Conservation (phyloP, 768 basidiomycete genomes). For the Pleurotus djamor region DNA sequence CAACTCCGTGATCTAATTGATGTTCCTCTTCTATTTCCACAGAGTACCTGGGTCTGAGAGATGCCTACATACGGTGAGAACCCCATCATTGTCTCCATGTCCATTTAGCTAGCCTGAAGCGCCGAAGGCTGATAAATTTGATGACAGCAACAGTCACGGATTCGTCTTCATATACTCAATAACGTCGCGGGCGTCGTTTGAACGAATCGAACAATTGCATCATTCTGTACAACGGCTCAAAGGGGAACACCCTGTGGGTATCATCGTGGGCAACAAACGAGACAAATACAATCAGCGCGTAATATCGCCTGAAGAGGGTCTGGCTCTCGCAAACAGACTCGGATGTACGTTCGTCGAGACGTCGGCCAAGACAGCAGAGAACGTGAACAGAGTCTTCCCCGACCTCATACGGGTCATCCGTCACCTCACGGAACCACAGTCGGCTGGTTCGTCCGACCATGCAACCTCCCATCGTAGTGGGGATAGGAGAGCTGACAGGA, state of each 20-base stretch:
- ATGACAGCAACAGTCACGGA: slow-evolving; percentile 4
- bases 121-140: background rate
- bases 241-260: slow-evolving; percentile 13
- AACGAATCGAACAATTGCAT: slow-evolving; percentile 20
- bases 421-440: background rate
- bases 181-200: slow-evolving; percentile 18
- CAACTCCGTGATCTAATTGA: background rate
- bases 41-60: slow-evolving; percentile 6
- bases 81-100: background rate
- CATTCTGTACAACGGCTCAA: slow-evolving; percentile 19
- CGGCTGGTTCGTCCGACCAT: background rate
- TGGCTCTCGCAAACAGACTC: slow-evolving; percentile 18
- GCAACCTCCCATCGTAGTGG: slow-evolving; percentile 5
- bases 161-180: slow-evolving; percentile 7
- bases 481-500: slow-evolving; percentile 7
- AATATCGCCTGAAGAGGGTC: slow-evolving; percentile 20
- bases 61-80: slow-evolving; percentile 8
- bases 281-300: slow-evolving; percentile 18
- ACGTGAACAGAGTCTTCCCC: slow-evolving; percentile 14
- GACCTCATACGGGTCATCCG: slow-evolving; percentile 4
- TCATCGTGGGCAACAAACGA: slow-evolving; percentile 25
- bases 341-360: slow-evolving; percentile 25
- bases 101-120: background rate
- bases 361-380: slow-evolving; percentile 24
- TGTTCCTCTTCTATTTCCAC: background rate